Evolutionary conservation across 768 basidiomycete species (phyloP).

Genomic region (Cystofilobasidium bisporidii): DNA sequence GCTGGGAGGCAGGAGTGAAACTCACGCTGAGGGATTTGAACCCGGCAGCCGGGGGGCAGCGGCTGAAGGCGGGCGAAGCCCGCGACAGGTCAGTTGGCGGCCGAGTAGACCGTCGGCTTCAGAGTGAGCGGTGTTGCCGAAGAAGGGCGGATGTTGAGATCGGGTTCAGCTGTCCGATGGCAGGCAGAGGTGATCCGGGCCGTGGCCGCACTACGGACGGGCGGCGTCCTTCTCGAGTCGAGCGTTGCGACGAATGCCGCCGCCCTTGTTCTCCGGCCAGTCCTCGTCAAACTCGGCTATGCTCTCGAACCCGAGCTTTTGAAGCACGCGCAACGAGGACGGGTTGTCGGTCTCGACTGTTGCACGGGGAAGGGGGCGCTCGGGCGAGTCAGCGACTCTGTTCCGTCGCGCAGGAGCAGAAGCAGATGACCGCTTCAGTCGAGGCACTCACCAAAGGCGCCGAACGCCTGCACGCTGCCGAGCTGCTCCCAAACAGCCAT

Average conservation of each 20-base stretch:
- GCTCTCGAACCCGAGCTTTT: not conserved
- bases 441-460: not conserved
- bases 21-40: no score
- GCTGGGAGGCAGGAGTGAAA: no score
- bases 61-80: no score
- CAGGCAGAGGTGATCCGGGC: no score
- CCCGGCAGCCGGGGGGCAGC: no score
- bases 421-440: not conserved
- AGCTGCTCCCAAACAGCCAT: not conserved
- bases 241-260: not conserved
- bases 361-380: no score
- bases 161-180: no score
- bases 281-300: constrained; percentile 4
- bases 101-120: no score
- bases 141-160: no score
- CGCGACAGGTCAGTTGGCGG: no score
- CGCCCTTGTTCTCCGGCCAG: constrained; percentile 2
- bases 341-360: constrained; percentile 10
- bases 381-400: no score
- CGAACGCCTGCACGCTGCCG: not conserved
- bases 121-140: no score
- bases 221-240: constrained; percentile 6
- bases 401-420: not conserved
- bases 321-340: not conserved
- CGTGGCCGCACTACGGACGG: not conserved